Percentiles rank a stretch among this genome's conserved stretches.
phyloP scores from a whole-genome alignment of 1,139 yeast species.

The Protomyces pachydermus region DNA sequence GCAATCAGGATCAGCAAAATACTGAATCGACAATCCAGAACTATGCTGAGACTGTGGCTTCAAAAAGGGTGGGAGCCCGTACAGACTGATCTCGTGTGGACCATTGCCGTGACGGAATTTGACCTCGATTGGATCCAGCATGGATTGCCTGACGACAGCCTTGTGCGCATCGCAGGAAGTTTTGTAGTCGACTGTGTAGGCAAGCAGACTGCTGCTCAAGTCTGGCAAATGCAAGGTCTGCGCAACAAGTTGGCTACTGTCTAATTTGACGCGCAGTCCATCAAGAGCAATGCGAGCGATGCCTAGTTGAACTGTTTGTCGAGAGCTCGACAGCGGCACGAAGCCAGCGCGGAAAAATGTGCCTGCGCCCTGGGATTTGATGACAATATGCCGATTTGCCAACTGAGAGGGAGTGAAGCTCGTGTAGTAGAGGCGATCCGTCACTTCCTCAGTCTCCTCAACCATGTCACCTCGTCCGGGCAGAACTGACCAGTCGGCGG shows the following conservation, averaged over 20 bases:
- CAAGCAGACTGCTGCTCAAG: constrained; percentile 59
- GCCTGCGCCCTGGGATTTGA: neutral
- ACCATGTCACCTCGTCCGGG: constrained; percentile 6
- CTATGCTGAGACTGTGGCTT: constrained; percentile 42
- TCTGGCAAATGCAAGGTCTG: constrained; percentile 48
- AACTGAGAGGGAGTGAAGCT: constrained; percentile 28
- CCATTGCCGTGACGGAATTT: constrained; percentile 64
- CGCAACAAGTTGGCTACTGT: constrained; percentile 41
- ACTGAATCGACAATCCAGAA: constrained; percentile 39
- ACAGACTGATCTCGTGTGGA: constrained; percentile 46
- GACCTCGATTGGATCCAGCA: constrained; percentile 63
- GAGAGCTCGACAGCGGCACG: constrained; percentile 33
- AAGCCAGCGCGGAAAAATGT: constrained; percentile 29
- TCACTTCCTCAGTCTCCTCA: neutral
- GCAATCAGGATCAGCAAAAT: constrained; percentile 39
- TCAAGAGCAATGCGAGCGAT: constrained; percentile 46
- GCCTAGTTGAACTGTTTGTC: constrained; percentile 41
- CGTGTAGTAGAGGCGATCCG: constrained; percentile 4
- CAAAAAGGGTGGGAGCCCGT: constrained; percentile 75
- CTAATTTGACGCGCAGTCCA: constrained; percentile 37
- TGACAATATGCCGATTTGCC: constrained; percentile 35
- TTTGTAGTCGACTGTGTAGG: constrained; percentile 46
- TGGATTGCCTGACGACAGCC: constrained; percentile 66
- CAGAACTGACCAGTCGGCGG: neutral
- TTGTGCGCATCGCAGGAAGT: constrained; percentile 34